Conservation (phyloP, 352 stramenopile genomes). For the Pythium chondricola region DNA sequence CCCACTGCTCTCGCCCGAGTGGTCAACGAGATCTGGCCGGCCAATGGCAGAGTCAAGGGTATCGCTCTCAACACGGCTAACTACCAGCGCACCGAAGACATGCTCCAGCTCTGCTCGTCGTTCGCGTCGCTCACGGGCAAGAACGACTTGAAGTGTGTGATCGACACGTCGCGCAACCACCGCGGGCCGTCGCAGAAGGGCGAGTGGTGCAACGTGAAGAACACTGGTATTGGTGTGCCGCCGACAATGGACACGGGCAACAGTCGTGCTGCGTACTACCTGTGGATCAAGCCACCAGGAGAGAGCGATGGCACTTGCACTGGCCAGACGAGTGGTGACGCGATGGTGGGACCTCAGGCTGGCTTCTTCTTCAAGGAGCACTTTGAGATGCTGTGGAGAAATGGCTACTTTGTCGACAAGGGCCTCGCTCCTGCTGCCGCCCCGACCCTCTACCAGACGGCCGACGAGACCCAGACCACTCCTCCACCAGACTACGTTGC, state of each 20-base stretch:
- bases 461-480: neutral
- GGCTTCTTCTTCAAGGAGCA: constrained; percentile 26
- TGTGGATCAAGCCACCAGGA: constrained; percentile 34
- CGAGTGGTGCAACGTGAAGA: constrained; percentile 32
- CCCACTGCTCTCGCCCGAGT: constrained; percentile 1
- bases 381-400: constrained; percentile 29
- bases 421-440: neutral
- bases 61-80: constrained; percentile 33
- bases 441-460: neutral
- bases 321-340: constrained; percentile 11
- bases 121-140: constrained; percentile 10
- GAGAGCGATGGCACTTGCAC: constrained; percentile 25
- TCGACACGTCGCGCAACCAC: constrained; percentile 31
- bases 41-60: constrained; percentile 14
- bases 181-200: constrained; percentile 7
- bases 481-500: neutral
- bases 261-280: constrained; percentile 19
- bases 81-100: constrained; percentile 22
- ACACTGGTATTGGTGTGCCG: constrained; percentile 23
- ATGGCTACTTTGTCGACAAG: constrained; percentile 24
- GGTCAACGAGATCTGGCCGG: constrained; percentile 14
- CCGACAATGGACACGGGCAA: constrained; percentile 18
- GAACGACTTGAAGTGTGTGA: constrained; percentile 17
- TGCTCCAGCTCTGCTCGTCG: constrained; percentile 16
- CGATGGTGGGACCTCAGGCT: constrained; percentile 16